These are phyloP conservation scores for Trichoderma erinaceum DNA, from an alignment of 495 filamentous ascomycete genomes.

Conservation along the genomic window DNA sequence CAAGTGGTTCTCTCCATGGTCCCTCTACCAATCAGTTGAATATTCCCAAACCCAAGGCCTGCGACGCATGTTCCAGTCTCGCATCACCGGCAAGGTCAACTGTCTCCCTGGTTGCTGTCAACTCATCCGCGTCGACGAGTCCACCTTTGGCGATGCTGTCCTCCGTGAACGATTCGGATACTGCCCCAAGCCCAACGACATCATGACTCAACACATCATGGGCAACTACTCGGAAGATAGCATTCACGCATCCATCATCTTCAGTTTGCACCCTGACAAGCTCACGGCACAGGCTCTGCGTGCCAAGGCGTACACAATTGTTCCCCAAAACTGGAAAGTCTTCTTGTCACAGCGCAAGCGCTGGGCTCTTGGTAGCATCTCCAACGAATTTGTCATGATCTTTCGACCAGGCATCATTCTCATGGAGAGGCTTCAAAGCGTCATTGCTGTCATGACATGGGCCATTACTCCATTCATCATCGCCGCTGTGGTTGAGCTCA, in stretches of 20 bases:
- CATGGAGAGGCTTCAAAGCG: constrained; percentile 26
- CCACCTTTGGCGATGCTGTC: constrained; percentile 28
- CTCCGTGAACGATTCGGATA: constrained; percentile 29
- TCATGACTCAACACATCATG: constrained; percentile 27
- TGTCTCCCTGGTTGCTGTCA: constrained; percentile 32
- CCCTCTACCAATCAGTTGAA: constrained; percentile 27
- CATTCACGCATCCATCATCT: constrained; percentile 29
- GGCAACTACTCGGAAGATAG: constrained; percentile 28
- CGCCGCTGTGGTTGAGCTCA: constrained; percentile 23
- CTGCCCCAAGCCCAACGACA: constrained; percentile 25
- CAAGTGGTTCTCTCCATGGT: constrained; percentile 23
- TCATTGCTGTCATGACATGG: constrained; percentile 27
- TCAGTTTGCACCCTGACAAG: constrained; percentile 24
- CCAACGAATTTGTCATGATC: constrained; percentile 28
- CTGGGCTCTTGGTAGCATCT: constrained; percentile 29
- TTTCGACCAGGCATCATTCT: constrained; percentile 22
- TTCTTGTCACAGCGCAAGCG: constrained; percentile 30
- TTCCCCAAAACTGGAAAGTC: constrained; percentile 25
- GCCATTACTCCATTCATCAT: constrained; percentile 28
- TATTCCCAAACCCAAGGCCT: constrained; percentile 29
- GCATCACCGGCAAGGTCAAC: constrained; percentile 28
- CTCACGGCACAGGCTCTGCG: constrained; percentile 26
- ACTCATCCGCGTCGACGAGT: constrained; percentile 27
- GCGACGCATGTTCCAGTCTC: constrained; percentile 27
- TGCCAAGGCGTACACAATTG: constrained; percentile 27